Base-by-base conservation (phyloP, 2,329 filamentous ascomycete genomes). In the Exserohilum rostratum region DNA sequence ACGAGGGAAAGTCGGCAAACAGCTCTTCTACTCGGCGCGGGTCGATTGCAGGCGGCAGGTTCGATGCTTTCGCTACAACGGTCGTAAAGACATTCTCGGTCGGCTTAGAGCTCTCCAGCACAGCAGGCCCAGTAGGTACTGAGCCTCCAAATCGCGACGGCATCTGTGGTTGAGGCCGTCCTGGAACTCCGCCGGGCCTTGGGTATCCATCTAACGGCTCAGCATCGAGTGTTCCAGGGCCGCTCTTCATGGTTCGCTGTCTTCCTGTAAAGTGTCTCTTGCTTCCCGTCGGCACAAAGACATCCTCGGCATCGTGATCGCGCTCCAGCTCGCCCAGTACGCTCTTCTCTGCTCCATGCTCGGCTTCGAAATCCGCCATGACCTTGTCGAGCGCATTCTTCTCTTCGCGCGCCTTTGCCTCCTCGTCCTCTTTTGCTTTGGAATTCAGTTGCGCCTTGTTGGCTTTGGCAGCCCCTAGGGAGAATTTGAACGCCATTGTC, bases 401-500 rank as follows among this genome's bases (percentile, higher is more conserved):
- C 50, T 73, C 69, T 37, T 70, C 67, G 25, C 66, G 68, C 34
- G 61, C 65, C 51, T 69, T 72, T 17, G 62, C 66, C 47, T 70
- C 69, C 44, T 69, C 67, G 47, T 71, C 70, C 20, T 66, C 70
- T 42, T 67, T 69, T 9, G 58, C 60, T 51, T 70, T 73, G 27
- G 64, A 48, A 34, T 63, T 65, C 11, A 61, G 40, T 45, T 68
- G 63, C 30, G 65, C 50, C 46, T 71, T 71, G 54, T 48, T 61
- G 53, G 53, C 61, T 46, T 69, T 68, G 11, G 65, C 58, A 9
- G 56, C 47, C 48, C 60, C 63, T 10, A 72, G 53, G 3, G 69
- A 72, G 46, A 73, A 67, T 30, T 65, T 64, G 57, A 72, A 71
- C 22, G 66, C 60, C 69, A 70, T 73, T n/a, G 29, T 39, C 58